These are phyloP conservation scores for Raffaelea albimanens DNA, from an alignment of 2,329 filamentous ascomycete genomes.

Conservation along the genomic window DNA sequence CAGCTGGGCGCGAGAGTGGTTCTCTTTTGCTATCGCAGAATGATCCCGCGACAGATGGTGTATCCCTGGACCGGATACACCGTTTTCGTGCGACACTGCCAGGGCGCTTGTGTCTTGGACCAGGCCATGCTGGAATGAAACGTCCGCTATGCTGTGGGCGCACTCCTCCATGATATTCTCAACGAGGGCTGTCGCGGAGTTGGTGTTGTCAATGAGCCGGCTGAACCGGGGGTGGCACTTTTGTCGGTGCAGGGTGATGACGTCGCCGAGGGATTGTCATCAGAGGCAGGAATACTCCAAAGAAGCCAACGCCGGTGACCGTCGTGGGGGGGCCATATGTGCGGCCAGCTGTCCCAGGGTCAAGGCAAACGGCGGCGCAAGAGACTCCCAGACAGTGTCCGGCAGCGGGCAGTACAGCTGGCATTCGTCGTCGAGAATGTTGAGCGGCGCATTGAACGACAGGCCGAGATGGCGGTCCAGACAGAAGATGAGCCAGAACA, in stretches of 20 bases:
- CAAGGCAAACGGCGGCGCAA: too few species aligned
- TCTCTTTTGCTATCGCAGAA: too few species aligned
- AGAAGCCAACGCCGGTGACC: slow-evolving; percentile 32
- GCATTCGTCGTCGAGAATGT: slow-evolving; percentile 36
- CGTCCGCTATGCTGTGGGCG: slow-evolving; percentile 25
- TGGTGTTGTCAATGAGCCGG: slow-evolving; percentile 18
- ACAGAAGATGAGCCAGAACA: slow-evolving; percentile 38
- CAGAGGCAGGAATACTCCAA: slow-evolving; percentile 40
- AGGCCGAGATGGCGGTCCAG: slow-evolving; percentile 37
- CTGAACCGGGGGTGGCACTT: slow-evolving; percentile 33
- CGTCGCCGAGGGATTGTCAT: slow-evolving; percentile 39
- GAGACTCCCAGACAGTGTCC: slow-evolving; percentile 28
- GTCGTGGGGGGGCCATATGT: slow-evolving; percentile 27
- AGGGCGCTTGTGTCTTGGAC: too few species aligned
- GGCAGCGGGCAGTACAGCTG: slow-evolving; percentile 30
- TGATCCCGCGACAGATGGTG: too few species aligned
- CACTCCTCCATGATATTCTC: slow-evolving; percentile 26
- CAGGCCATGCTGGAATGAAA: too few species aligned
- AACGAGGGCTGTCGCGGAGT: slow-evolving; percentile 24
- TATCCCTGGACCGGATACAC: too few species aligned
- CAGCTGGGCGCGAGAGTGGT: too few species aligned
- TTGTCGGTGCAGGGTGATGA: slow-evolving; percentile 36
- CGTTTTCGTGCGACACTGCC: too few species aligned
- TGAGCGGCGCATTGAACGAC: slow-evolving; percentile 34
- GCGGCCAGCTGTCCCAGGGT: slow-evolving; percentile 9